These are phyloP conservation scores for Dendryphion nanum DNA, from an alignment of 2,329 filamentous ascomycete species.

Conservation along the genomic window DNA sequence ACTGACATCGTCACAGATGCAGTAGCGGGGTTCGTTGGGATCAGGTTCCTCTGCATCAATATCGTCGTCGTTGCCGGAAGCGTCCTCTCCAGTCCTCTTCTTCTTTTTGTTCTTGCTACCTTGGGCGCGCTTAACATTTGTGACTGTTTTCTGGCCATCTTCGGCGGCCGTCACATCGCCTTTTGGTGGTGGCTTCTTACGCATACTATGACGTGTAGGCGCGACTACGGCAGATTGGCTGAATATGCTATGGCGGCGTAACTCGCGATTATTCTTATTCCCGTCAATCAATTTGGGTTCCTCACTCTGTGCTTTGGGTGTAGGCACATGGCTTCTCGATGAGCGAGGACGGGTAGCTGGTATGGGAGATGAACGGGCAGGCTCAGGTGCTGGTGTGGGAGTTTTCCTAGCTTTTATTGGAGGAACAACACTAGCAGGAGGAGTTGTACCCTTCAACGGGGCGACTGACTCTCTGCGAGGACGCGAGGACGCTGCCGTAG, in stretches of 20 bases:
- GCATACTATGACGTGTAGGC: slow-evolving; percentile 45
- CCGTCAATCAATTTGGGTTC: slow-evolving; percentile 44
- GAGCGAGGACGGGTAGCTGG: slow-evolving; percentile 33
- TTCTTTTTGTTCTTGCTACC: slow-evolving; percentile 46
- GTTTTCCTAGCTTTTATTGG: slow-evolving; percentile 18
- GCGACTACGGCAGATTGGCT: slow-evolving; percentile 36
- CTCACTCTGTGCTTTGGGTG: slow-evolving; percentile 48
- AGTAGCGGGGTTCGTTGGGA: slow-evolving; percentile 74
- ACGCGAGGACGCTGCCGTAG: slow-evolving; percentile 35
- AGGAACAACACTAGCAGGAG: not conserved
- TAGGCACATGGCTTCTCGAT: slow-evolving; percentile 38
- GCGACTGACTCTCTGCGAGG: slow-evolving; percentile 33
- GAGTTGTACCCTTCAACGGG: slow-evolving; percentile 15
- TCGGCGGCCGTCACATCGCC: slow-evolving; percentile 65
- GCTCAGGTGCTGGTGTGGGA: slow-evolving; percentile 2
- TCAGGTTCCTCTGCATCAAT: too few species aligned
- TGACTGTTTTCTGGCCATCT: slow-evolving; percentile 62
- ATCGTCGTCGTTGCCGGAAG: slow-evolving; percentile 28
- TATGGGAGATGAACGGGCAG: slow-evolving; percentile 7
- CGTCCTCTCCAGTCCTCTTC: slow-evolving; percentile 39
- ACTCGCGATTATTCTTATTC: slow-evolving; percentile 33
- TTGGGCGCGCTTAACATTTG: slow-evolving; percentile 66
- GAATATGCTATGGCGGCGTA: slow-evolving; percentile 48
- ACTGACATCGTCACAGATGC: slow-evolving; percentile 74
- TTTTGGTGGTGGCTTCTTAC: slow-evolving; percentile 70